phyloP scores from a whole-genome alignment of 2,329 filamentous ascomycete species.

The Scedosporium minutisporum region DNA sequence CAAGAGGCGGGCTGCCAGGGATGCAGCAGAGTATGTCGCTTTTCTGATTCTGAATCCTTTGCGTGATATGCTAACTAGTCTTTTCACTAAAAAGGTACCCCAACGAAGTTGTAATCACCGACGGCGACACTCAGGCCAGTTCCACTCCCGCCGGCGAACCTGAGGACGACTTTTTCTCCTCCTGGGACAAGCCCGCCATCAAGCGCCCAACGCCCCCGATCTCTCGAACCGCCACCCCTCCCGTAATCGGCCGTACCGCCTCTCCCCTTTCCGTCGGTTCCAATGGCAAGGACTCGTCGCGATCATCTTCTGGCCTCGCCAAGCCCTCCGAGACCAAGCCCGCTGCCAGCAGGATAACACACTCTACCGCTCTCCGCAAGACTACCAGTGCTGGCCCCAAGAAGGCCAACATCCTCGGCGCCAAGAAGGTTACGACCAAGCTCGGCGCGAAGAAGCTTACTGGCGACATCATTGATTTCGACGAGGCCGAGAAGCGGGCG shows the following conservation, averaged over 20 bases:
- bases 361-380: slow-evolving; percentile 77
- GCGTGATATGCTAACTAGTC: background rate
- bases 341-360: slow-evolving; percentile 60
- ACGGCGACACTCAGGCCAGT: slow-evolving; percentile 57
- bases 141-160: slow-evolving; percentile 73
- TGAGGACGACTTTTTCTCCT: slow-evolving; percentile 97
- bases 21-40: slow-evolving; percentile 67
- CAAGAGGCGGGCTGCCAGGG: slow-evolving; percentile 71
- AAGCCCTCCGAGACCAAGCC: slow-evolving; percentile 49
- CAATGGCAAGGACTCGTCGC: slow-evolving; percentile 61
- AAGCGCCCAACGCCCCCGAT: slow-evolving; percentile 92
- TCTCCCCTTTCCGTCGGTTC: slow-evolving; percentile 76
- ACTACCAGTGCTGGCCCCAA: slow-evolving; percentile 55
- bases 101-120: slow-evolving; percentile 74
- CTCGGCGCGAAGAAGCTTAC: slow-evolving; percentile 88
- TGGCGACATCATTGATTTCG: slow-evolving; percentile 79
- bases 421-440: slow-evolving; percentile 71
- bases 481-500: slow-evolving; percentile 92
- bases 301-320: slow-evolving; percentile 74
- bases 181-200: slow-evolving; percentile 96
- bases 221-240: slow-evolving; percentile 80
- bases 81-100: slow-evolving; percentile 52
- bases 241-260: slow-evolving; percentile 66
- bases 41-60: background rate
- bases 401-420: slow-evolving; percentile 77